Conservation (phyloP, 2,329 filamentous ascomycete genomes). For the Calonectria ilicicola region DNA sequence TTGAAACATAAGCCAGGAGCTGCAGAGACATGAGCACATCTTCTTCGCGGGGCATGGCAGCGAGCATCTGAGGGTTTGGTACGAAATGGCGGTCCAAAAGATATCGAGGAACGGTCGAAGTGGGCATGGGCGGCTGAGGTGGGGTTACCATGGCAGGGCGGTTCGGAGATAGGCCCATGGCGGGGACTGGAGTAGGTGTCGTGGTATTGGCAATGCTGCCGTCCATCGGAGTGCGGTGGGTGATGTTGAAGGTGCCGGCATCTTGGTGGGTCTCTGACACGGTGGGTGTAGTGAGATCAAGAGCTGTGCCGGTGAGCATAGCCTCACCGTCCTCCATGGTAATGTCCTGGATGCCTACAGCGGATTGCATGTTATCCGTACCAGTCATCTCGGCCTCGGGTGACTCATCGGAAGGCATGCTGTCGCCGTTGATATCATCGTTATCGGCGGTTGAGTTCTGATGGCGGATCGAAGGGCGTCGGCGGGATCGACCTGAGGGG, state of each 20-base stretch:
- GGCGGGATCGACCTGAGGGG: conserved; percentile 67
- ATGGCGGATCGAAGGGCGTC: conserved; percentile 88
- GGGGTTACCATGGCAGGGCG: conserved; percentile 77
- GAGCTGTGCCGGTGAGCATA: conserved; percentile 79
- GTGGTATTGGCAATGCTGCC: conserved; percentile 84
- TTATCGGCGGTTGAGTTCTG: conserved; percentile 91
- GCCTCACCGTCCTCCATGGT: conserved; percentile 83
- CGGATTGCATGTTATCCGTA: conserved; percentile 81
- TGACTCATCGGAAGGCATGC: conserved; percentile 82
- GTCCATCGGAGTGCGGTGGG: conserved; percentile 85
- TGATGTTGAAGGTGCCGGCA: conserved; percentile 92
- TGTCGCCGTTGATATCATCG: conserved; percentile 88
- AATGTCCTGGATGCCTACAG: conserved; percentile 88
- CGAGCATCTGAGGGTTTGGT: conserved; percentile 79
- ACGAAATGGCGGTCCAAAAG: conserved; percentile 79
- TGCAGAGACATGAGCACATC: conserved; percentile 98
- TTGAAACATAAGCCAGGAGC: conserved; percentile 95
- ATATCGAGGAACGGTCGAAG: conserved; percentile 81
- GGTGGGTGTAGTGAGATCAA: conserved; percentile 81
- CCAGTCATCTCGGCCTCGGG: conserved; percentile 83
- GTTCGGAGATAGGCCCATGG: conserved; percentile 79
- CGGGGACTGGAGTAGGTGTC: conserved; percentile 72
- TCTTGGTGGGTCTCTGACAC: conserved; percentile 85
- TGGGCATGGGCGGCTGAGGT: conserved; percentile 80
- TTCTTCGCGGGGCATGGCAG: conserved; percentile 95